phyloP scores from a whole-genome alignment of 192 early-diverging fungal species.

The Entomortierella lignicola region DNA sequence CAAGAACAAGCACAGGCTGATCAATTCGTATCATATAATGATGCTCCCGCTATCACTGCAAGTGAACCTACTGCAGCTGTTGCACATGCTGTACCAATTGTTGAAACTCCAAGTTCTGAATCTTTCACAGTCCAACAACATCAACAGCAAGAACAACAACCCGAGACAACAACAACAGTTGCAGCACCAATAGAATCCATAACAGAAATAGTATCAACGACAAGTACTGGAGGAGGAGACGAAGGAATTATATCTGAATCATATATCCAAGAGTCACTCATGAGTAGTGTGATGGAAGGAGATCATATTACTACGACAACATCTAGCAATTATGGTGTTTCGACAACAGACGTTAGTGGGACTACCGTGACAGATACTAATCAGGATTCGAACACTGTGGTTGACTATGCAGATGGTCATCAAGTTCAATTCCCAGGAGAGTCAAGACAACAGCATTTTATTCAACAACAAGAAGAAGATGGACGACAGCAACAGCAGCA shows the following conservation, averaged over 20 bases:
- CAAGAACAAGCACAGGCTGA: neutral
- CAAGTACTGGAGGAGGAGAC: neutral
- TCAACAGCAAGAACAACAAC: no score
- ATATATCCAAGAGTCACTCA: conserved; percentile 19
- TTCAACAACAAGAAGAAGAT: conserved; percentile 2
- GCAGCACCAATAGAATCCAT: no score
- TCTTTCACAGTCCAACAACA: no score
- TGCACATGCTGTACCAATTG: no score
- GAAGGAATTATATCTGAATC: conserved; percentile 3
- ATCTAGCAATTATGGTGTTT: neutral
- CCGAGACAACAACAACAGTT: neutral
- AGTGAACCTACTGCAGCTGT: neutral
- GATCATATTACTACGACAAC: conserved; percentile 18
- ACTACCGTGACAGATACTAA: conserved; percentile 12
- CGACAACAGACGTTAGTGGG: conserved; percentile 6
- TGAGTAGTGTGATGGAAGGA: conserved; percentile 8
- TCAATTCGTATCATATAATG: neutral
- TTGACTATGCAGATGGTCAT: conserved; percentile 28
- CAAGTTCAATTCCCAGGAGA: conserved; percentile 21
- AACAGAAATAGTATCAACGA: neutral
- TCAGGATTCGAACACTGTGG: neutral
- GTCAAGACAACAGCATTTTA: conserved; percentile 6
- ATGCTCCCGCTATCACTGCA: neutral
- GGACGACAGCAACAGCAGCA: no score
- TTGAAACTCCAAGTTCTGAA: neutral